phyloP scores from a whole-genome alignment of 345 rosid genomes.

The Excoecaria cochinchinensis region DNA sequence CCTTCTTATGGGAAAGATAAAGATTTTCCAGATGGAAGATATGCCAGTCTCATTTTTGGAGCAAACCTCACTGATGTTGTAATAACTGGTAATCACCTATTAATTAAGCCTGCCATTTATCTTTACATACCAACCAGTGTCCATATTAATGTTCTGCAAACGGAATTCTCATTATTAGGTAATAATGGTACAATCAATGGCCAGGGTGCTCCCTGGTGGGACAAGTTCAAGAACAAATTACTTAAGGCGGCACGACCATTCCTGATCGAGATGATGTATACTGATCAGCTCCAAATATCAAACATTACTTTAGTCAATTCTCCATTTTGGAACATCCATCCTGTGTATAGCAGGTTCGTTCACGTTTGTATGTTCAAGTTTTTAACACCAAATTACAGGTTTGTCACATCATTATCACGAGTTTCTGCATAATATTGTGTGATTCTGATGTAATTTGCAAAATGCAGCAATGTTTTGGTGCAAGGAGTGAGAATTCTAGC shows the following conservation, averaged over 20 bases:
- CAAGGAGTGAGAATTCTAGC: conserved; percentile 58
- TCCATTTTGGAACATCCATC: conserved; percentile 63
- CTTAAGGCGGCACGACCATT: conserved; percentile 49
- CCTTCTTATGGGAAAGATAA: conserved; percentile 79
- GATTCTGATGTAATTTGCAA: not conserved
- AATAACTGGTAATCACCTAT: conserved; percentile 52
- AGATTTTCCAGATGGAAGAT: conserved; percentile 56
- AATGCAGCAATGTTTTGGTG: conserved; percentile 43
- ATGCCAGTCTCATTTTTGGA: conserved; percentile 62
- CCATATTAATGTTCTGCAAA: not conserved
- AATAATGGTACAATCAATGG: conserved; percentile 68
- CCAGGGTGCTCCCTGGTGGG: conserved; percentile 70
- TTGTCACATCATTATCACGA: not conserved
- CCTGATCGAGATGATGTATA: conserved; percentile 51
- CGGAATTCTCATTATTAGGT: conserved; percentile 27
- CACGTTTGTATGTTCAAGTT: not conserved
- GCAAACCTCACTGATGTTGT: conserved; percentile 75
- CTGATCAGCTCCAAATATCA: conserved; percentile 44
- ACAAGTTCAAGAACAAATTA: conserved; percentile 37
- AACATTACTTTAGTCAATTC: conserved; percentile 54
- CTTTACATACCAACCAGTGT: not conserved
- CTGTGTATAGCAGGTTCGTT: conserved; percentile 55
- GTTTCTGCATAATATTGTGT: not conserved
- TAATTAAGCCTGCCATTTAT: not conserved
- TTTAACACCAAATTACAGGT: too few species aligned